Percentiles rank a stretch among this genome's conserved stretches.
phyloP scores from a whole-genome alignment of 1,139 yeast species.

The Sugiyamaella novakii region DNA sequence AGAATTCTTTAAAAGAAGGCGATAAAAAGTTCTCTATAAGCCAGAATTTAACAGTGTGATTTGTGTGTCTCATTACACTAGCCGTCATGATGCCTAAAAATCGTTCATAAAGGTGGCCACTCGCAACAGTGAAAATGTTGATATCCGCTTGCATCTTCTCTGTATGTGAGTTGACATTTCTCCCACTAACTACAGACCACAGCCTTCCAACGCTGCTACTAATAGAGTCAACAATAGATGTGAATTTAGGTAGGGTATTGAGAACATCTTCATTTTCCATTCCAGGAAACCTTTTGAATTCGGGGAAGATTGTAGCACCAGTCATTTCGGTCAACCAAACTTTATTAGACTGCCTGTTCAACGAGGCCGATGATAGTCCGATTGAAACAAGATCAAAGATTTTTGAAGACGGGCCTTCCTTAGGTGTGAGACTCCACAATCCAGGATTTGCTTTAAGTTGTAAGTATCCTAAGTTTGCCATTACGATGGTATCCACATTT shows the following conservation, averaged over 20 bases:
- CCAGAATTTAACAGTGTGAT: conserved; percentile 79
- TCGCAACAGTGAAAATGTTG: conserved; percentile 81
- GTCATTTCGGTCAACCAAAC: conserved; percentile 41
- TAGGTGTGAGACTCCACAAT: conserved; percentile 54
- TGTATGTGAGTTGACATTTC: not conserved
- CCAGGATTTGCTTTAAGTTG: conserved; percentile 77
- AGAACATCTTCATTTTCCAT: conserved; percentile 46
- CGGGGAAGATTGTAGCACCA: conserved; percentile 54
- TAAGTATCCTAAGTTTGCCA: conserved; percentile 75
- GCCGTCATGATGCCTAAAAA: conserved; percentile 75
- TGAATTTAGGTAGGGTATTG: conserved; percentile 19
- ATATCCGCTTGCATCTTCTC: conserved; percentile 52
- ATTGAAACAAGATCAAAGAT: conserved; percentile 47
- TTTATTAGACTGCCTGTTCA: conserved; percentile 19
- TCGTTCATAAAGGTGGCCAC: conserved; percentile 77
- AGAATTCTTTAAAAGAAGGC: conserved; percentile 59
- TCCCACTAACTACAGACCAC: conserved; percentile 1
- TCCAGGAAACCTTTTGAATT: conserved; percentile 49
- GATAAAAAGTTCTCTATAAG: conserved; percentile 77
- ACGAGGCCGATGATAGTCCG: conserved; percentile 36
- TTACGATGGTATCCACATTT: conserved; percentile 60
- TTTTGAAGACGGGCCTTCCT: conserved; percentile 47
- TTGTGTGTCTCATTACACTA: conserved; percentile 66
- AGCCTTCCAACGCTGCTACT: not conserved
- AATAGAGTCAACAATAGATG: not conserved